phyloP scores from a whole-genome alignment of 2,329 filamentous ascomycete species.

The Aspergillus sclerotialis region DNA sequence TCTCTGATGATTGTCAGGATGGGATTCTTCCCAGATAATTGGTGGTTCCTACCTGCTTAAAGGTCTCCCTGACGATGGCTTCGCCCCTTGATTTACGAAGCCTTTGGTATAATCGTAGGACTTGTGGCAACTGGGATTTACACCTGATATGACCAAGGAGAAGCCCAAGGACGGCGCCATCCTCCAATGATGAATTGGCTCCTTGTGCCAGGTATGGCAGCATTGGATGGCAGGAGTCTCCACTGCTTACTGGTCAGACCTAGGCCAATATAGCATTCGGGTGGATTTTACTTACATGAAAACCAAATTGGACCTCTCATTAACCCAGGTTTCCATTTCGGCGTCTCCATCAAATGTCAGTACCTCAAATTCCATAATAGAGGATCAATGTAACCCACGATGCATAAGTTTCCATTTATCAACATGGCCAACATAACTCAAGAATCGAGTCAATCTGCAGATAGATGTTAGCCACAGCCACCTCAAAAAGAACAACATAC shows the following conservation, averaged over 20 bases:
- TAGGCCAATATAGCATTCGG: neutral
- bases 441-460: constrained; percentile 30
- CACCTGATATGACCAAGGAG: constrained; percentile 47
- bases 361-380: constrained; percentile 1
- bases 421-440: constrained; percentile 50
- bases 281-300: constrained; percentile 23
- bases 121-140: constrained; percentile 36
- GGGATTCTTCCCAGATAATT: neutral
- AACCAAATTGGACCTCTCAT: constrained; percentile 44
- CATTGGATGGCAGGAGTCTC: constrained; percentile 60
- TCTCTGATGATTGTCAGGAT: constrained; percentile 27
- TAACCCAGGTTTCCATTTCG: constrained; percentile 51
- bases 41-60: constrained; percentile 36
- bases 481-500: constrained; percentile 9
- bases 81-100: constrained; percentile 44
- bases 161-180: constrained; percentile 58
- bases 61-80: constrained; percentile 56
- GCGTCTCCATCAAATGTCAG: constrained; percentile 24
- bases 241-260: constrained; percentile 20
- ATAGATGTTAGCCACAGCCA: neutral
- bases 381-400: constrained; percentile 1
- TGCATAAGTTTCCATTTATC: constrained; percentile 65
- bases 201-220: constrained; percentile 59
- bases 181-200: constrained; percentile 61
- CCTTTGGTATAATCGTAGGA: constrained; percentile 39